These are phyloP conservation scores for Chalara sp. DNA, from an alignment of 2,329 filamentous ascomycete species.

Conservation along the genomic window DNA sequence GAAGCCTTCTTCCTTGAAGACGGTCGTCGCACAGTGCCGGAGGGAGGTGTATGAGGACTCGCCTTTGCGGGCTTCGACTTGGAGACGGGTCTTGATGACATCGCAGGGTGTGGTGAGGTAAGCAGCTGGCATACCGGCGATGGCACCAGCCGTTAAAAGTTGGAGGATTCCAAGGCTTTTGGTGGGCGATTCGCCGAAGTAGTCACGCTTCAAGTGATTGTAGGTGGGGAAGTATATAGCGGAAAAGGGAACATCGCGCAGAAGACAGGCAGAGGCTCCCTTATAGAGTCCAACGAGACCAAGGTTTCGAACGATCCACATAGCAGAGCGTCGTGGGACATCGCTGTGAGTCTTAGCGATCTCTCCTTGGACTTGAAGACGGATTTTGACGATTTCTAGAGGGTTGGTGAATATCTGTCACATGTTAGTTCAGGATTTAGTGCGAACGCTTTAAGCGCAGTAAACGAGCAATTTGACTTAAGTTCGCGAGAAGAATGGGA, in stretches of 20 bases:
- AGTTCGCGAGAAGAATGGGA: neutral
- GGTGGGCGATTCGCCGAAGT: slow-evolving; percentile 82
- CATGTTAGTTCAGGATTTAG: neutral
- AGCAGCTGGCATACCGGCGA: slow-evolving; percentile 83
- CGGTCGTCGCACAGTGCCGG: slow-evolving; percentile 75
- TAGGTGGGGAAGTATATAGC: slow-evolving; percentile 99
- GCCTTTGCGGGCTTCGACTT: slow-evolving; percentile 95
- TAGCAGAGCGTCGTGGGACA: slow-evolving; percentile 79
- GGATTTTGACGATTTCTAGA: slow-evolving; percentile 98
- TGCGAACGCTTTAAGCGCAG: neutral
- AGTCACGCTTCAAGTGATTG: slow-evolving; percentile 85
- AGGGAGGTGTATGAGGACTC: slow-evolving; percentile 83
- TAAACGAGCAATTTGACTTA: no score
- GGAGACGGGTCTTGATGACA: slow-evolving; percentile 97
- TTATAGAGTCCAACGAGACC: slow-evolving; percentile 95
- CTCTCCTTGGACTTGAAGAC: slow-evolving; percentile 94
- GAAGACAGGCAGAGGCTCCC: slow-evolving; percentile 86
- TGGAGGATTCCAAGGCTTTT: slow-evolving; percentile 88
- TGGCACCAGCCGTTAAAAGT: slow-evolving; percentile 88
- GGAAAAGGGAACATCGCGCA: slow-evolving; percentile 96
- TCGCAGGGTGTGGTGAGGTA: slow-evolving; percentile 97
- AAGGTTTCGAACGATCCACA: slow-evolving; percentile 96
- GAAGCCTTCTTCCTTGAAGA: slow-evolving; percentile 88
- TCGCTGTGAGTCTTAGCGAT: slow-evolving; percentile 81
- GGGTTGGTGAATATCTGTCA: slow-evolving; percentile 88